These are phyloP conservation scores for Hyaloscypha finlandica DNA, from an alignment of 495 filamentous ascomycete species.

Conservation along the genomic window DNA sequence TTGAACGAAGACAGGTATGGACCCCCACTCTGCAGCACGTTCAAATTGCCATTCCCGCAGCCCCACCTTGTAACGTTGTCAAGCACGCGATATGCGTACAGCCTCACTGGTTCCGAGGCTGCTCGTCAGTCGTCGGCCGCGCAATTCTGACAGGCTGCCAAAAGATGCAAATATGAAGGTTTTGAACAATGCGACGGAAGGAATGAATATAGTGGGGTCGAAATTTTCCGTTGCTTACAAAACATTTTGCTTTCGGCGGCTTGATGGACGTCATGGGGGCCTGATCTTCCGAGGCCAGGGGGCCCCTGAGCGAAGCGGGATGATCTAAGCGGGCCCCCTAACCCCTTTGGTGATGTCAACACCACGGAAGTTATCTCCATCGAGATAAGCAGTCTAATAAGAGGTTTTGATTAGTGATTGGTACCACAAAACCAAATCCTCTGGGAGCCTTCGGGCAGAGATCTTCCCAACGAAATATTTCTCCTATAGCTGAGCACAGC, in stretches of 20 bases:
- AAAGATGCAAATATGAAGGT: slow-evolving; percentile 2
- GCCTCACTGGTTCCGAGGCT: neutral
- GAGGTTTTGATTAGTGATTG: neutral
- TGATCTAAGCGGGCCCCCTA: neutral
- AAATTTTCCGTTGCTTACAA: slow-evolving; percentile 8
- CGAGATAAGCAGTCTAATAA: neutral
- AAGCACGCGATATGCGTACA: slow-evolving; percentile 20
- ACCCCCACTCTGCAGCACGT: slow-evolving; percentile 20
- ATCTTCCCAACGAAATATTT: neutral
- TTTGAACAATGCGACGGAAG: neutral
- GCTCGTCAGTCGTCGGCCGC: neutral
- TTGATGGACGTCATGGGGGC: neutral
- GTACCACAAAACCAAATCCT: too few species aligned
- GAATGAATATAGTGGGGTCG: neutral
- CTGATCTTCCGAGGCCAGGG: neutral
- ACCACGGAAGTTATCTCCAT: neutral
- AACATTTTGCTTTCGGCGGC: neutral
- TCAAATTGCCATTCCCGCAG: slow-evolving; percentile 24
- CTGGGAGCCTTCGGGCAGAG: too few species aligned
- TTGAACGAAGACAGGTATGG: slow-evolving; percentile 2
- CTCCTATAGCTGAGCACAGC: neutral
- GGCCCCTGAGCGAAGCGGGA: slow-evolving; percentile 4
- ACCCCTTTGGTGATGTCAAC: neutral
- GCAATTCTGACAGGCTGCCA: neutral
- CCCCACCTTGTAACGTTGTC: slow-evolving; percentile 4